These are phyloP conservation scores for Moringa oleifera DNA, from an alignment of 345 rosid genomes.

Conservation along the genomic window DNA sequence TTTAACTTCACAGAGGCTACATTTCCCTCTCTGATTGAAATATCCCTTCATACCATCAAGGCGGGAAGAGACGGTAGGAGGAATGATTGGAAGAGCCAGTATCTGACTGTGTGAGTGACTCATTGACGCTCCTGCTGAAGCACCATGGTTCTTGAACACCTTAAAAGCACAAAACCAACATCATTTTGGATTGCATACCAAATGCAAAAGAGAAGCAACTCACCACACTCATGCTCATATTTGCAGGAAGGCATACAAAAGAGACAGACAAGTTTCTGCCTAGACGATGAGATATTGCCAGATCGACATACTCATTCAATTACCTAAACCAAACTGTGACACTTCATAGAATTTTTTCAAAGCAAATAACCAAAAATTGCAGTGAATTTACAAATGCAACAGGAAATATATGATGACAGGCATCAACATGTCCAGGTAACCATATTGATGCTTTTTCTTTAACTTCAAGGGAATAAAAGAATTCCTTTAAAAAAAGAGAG, in stretches of 20 bases:
- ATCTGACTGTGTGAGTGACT: conserved; percentile 93
- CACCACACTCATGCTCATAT: not conserved
- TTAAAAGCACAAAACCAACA: conserved; percentile 18
- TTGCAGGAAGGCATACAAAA: no score
- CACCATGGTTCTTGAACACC: conserved; percentile 94
- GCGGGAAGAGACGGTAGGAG: conserved; percentile 51
- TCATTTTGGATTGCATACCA: not conserved
- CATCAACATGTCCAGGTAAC: no score
- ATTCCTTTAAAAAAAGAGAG: no score
- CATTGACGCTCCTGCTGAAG: conserved; percentile 92
- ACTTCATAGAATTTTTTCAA: no score
- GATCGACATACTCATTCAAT: no score
- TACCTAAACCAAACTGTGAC: no score
- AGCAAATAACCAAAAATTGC: no score
- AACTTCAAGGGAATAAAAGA: no score
- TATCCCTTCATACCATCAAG: conserved; percentile 56
- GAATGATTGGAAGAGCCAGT: conserved; percentile 72
- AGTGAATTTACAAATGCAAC: no score
- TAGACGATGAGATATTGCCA: no score
- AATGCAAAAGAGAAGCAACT: not conserved
- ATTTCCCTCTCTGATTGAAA: conserved; percentile 53
- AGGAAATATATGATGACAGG: no score
- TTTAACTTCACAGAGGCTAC: conserved; percentile 59
- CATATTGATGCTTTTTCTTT: no score
- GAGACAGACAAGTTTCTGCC: not conserved